Conservation (phyloP, 495 filamentous ascomycete genomes). For the Neurospora intermedia region DNA sequence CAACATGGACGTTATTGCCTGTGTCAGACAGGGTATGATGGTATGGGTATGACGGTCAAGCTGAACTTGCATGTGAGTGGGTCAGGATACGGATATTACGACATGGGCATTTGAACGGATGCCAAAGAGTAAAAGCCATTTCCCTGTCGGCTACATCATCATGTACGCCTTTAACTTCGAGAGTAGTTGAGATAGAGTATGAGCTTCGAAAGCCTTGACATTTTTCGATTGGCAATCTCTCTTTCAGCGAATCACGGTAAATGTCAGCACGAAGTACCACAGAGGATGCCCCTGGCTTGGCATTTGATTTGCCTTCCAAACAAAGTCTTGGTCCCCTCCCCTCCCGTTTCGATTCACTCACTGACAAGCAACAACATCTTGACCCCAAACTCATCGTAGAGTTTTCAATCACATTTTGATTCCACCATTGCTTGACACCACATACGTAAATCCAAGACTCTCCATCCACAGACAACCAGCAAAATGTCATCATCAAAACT, state of each 20-base stretch:
- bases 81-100: not conserved
- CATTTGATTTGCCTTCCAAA: not conserved
- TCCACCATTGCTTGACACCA: not conserved
- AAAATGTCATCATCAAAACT: not conserved
- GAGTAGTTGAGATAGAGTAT: not conserved
- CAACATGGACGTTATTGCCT: constrained; percentile 19
- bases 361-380: not conserved
- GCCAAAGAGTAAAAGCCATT: not conserved
- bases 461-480: not conserved
- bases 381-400: not conserved
- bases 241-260: not conserved
- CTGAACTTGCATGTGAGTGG: not conserved
- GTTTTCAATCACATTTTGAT: not conserved
- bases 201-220: not conserved
- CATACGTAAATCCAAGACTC: not conserved
- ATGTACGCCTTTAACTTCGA: not conserved
- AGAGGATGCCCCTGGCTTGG: not conserved
- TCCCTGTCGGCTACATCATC: not conserved
- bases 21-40: not conserved
- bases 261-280: not conserved
- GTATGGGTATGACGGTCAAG: not conserved
- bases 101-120: not conserved
- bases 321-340: not conserved
- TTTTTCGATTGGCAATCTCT: not conserved
- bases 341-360: not conserved